Evolutionary conservation across 106 monocot species (phyloP).

Genomic region (Phalaenopsis equestris): DNA sequence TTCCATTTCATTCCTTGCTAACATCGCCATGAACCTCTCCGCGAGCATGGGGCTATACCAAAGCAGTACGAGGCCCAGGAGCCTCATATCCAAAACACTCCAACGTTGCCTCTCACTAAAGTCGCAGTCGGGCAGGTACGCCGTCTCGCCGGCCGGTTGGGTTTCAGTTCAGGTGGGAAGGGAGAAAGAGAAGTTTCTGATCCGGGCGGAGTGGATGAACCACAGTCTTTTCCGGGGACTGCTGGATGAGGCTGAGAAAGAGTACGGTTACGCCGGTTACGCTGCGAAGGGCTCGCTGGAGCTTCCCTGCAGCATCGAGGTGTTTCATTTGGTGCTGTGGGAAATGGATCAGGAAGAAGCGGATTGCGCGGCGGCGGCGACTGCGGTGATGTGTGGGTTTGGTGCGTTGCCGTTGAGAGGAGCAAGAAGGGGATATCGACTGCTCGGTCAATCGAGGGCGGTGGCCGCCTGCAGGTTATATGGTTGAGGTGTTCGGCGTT

Average conservation of each 20-base stretch:
- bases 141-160: constrained; percentile 31
- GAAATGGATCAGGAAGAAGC: constrained; percentile 34
- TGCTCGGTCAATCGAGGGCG: neutral
- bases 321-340: constrained; percentile 33
- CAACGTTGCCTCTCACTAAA: neutral
- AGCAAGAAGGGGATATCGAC: neutral
- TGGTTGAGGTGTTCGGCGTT: too few species aligned
- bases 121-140: neutral
- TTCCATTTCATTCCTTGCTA: neutral
- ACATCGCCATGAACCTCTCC: too few species aligned
- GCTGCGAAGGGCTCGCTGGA: constrained; percentile 24
- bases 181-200: constrained; percentile 38
- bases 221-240: constrained; percentile 49
- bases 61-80: neutral
- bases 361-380: neutral
- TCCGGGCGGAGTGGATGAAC: constrained; percentile 40
- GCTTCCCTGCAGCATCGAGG: constrained; percentile 42
- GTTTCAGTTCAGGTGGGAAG: constrained; percentile 50
- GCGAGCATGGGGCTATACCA: neutral
- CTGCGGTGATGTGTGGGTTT: constrained; percentile 6
- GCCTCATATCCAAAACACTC: neutral
- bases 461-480: neutral
- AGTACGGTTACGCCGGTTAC: constrained; percentile 51
- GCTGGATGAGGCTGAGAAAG: constrained; percentile 51
- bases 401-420: neutral